A percentile compares a stretch with the other conserved stretches of the same genome.
These are phyloP conservation scores for Alternaria sp. DNA, from an alignment of 2,329 filamentous ascomycete genomes.

Conservation along the genomic window DNA sequence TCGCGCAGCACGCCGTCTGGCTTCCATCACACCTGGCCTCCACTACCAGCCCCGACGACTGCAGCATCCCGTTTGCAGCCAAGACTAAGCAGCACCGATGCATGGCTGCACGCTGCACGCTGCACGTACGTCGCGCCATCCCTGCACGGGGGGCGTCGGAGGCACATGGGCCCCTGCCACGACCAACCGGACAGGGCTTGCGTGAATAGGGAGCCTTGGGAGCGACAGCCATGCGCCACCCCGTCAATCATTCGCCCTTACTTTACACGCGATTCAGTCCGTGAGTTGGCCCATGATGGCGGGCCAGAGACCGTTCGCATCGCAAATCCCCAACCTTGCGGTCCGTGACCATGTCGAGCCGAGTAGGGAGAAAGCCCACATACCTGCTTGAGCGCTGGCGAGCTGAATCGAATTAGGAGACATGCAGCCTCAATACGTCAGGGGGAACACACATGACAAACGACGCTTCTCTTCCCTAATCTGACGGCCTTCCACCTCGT, in stretches of 20 bases:
- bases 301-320: constrained; percentile 27
- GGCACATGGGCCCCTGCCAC: constrained; percentile 23
- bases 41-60: constrained; percentile 7
- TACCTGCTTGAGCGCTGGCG: not conserved
- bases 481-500: not conserved
- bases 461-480: not conserved
- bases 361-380: constrained; percentile 10
- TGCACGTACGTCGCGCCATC: constrained; percentile 23
- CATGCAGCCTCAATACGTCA: constrained; percentile 1
- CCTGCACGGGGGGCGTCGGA: constrained; percentile 23
- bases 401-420: constrained; percentile 16
- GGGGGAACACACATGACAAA: not conserved
- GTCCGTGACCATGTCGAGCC: constrained; percentile 12
- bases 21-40: constrained; percentile 2
- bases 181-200: constrained; percentile 18
- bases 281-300: constrained; percentile 13
- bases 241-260: constrained; percentile 19
- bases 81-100: constrained; percentile 19
- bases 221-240: constrained; percentile 18
- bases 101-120: constrained; percentile 21
- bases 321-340: constrained; percentile 17
- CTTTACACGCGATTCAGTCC: constrained; percentile 18
- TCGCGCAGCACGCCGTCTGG: not conserved
- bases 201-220: constrained; percentile 31
- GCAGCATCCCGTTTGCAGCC: constrained; percentile 26